Evolutionary conservation across 139 green algal genomes (phyloP).

Genomic region (Micractinium conductrix): DNA sequence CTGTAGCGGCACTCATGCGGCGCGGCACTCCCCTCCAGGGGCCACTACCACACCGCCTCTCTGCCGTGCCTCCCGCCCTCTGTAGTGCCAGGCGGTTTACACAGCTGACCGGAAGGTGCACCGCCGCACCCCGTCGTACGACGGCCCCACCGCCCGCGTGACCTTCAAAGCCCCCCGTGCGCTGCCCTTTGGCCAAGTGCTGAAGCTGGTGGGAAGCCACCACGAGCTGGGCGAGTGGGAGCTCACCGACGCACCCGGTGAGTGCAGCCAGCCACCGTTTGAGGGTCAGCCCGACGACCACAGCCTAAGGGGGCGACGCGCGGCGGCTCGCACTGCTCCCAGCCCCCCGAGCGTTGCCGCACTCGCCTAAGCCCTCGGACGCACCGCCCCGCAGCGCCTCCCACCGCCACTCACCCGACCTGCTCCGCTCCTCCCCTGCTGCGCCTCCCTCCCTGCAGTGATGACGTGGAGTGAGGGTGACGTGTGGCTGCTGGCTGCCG

Average conservation of each 20-base stretch:
- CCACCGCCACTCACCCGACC: too few relatives aligned
- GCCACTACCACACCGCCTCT: neutral
- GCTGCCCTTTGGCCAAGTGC: conserved; percentile 11
- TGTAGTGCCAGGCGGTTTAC: neutral
- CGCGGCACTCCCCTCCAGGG: too few relatives aligned
- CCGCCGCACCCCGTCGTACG: neutral
- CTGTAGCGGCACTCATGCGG: too few relatives aligned
- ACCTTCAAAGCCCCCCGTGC: neutral
- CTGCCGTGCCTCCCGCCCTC: neutral
- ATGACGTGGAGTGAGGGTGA: conserved; percentile 9
- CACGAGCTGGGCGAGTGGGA: neutral
- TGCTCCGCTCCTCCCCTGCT: neutral
- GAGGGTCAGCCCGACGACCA: too few relatives aligned
- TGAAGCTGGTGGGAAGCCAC: conserved; percentile 3
- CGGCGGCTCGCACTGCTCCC: too few relatives aligned
- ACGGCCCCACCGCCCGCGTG: neutral
- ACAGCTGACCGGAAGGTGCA: neutral
- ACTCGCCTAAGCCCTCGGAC: too few relatives aligned
- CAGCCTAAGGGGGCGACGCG: too few relatives aligned
- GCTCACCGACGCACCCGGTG: neutral
- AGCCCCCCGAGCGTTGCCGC: too few relatives aligned
- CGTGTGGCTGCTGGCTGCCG: neutral
- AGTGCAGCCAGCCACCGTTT: neutral
- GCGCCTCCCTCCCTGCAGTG: neutral
- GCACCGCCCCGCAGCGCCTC: too few relatives aligned